phyloP scores from a whole-genome alignment of 164 flowering plant species.

The Echeveria elegans region DNA sequence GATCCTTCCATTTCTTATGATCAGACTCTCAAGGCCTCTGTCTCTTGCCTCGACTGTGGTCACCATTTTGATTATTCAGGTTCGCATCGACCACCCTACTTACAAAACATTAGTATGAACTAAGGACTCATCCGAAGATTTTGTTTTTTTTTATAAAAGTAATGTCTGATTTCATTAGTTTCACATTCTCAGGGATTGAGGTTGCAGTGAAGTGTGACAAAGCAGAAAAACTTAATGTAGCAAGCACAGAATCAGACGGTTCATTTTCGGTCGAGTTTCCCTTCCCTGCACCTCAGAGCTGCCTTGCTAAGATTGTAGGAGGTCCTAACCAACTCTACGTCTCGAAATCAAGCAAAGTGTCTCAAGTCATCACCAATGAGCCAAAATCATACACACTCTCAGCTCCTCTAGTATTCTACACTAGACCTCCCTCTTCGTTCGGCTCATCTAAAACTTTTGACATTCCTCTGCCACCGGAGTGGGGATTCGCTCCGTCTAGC shows the following conservation, averaged over 20 bases:
- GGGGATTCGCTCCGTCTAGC: conserved; percentile 73
- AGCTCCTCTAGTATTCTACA: conserved; percentile 38
- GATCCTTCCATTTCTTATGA: conserved; percentile 24
- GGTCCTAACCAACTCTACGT: conserved; percentile 44
- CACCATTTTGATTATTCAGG: conserved; percentile 27
- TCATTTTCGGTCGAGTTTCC: conserved; percentile 28
- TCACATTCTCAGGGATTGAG: conserved; percentile 28
- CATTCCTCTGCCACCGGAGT: conserved; percentile 61
- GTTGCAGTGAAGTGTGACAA: conserved; percentile 48
- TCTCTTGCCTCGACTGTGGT: conserved; percentile 43
- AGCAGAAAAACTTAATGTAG: conserved; percentile 26
- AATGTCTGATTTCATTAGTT: not conserved
- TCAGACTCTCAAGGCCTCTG: conserved; percentile 28
- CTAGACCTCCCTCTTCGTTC: conserved; percentile 23
- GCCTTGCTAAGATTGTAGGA: conserved; percentile 54
- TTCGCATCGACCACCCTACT: conserved; percentile 13
- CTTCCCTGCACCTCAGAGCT: conserved; percentile 18
- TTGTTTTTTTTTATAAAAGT: not conserved
- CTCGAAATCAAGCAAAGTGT: conserved; percentile 21
- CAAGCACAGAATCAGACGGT: conserved; percentile 37
- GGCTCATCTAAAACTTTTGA: conserved; percentile 52
- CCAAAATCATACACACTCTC: conserved; percentile 29
- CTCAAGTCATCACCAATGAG: conserved; percentile 20
- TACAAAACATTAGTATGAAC: not conserved
- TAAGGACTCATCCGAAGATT: not conserved